Conservation (phyloP, 2,329 filamentous ascomycete species). For the Aspergillus thermomutatus region DNA sequence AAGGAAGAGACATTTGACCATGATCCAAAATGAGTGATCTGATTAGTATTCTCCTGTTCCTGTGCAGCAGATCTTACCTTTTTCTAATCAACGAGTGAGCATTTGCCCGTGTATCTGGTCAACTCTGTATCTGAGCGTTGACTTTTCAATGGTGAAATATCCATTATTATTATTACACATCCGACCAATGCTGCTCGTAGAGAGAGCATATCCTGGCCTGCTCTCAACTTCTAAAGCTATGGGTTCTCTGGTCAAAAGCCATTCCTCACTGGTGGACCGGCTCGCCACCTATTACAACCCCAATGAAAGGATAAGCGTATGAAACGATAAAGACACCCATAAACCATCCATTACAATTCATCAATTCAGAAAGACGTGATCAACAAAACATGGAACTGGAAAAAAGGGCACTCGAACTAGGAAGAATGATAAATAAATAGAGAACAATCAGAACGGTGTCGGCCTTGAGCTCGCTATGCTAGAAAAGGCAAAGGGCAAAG, state of each 20-base stretch:
- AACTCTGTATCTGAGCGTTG: not conserved
- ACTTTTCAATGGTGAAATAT: not conserved
- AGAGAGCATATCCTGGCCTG: not conserved
- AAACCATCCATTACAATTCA: slow-evolving; percentile 4
- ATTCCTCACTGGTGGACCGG: not conserved
- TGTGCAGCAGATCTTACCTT: too few species aligned
- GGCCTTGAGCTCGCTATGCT: slow-evolving; percentile 39
- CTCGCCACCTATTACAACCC: not conserved
- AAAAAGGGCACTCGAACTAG: slow-evolving; percentile 1
- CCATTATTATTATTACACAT: not conserved
- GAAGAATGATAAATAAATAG: slow-evolving; percentile 1
- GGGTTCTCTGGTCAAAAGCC: not conserved
- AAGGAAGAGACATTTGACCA: too few species aligned
- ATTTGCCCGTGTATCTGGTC: not conserved
- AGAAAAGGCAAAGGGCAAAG: slow-evolving; percentile 17
- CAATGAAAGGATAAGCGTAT: not conserved
- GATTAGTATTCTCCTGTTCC: too few species aligned
- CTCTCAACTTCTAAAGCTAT: not conserved
- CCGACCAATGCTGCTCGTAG: not conserved
- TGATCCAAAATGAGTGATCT: not conserved
- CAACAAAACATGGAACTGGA: slow-evolving; percentile 5
- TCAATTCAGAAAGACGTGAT: not conserved
- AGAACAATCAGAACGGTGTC: slow-evolving; percentile 16
- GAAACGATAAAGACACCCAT: not conserved
- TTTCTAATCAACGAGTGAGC: too few species aligned